These are phyloP conservation scores for Brassica juncea DNA, from an alignment of 345 rosid species.

Conservation along the genomic window DNA sequence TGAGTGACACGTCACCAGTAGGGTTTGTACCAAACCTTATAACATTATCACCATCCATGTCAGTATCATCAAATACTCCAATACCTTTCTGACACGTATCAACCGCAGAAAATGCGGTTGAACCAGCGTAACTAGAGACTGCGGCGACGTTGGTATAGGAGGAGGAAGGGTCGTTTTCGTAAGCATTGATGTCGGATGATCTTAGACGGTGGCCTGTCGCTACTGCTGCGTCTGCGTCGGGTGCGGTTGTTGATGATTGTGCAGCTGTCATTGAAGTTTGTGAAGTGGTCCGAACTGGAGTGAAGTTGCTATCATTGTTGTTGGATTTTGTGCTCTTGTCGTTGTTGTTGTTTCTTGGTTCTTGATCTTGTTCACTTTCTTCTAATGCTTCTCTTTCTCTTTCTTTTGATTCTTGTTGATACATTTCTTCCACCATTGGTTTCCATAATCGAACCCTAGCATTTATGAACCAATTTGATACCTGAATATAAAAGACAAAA, in stretches of 20 bases:
- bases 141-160: conserved; percentile 33
- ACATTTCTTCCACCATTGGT: conserved; percentile 99
- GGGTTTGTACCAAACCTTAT: conserved; percentile 75
- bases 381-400: conserved; percentile 47
- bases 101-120: conserved; percentile 27
- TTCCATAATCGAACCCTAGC: conserved; percentile 99
- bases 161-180: conserved; percentile 72
- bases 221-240: conserved; percentile 31
- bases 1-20: conserved; percentile 86
- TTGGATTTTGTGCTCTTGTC: conserved; percentile 59
- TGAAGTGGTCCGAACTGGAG: conserved; percentile 41
- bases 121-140: conserved; percentile 33
- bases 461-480: conserved; percentile 97
- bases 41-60: conserved; percentile 48
- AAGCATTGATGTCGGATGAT: conserved; percentile 64
- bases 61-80: conserved; percentile 43
- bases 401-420: conserved; percentile 81
- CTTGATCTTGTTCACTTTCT: conserved; percentile 30
- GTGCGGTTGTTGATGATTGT: conserved; percentile 2
- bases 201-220: conserved; percentile 47
- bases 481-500: conserved; percentile 49
- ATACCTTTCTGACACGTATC: conserved; percentile 35
- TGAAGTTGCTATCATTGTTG: conserved; percentile 45
- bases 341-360: conserved; percentile 36
- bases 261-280: conserved; percentile 39